phyloP scores from a whole-genome alignment of 805 yeast species.

The Jamesozyma hellenica region DNA sequence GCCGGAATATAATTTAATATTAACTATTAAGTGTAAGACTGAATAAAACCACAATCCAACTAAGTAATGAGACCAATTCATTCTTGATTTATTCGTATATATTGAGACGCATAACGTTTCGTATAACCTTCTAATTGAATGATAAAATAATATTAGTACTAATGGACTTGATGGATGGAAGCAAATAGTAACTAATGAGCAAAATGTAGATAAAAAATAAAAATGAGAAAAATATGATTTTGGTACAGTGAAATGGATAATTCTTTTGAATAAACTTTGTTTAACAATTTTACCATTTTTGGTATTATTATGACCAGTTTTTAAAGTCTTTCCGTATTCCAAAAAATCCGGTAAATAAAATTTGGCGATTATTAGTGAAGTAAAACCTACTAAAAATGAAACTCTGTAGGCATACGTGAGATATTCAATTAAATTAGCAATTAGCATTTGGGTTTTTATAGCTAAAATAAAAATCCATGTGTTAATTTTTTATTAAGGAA shows the following conservation, averaged over 20 bases:
- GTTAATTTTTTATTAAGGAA: too few species aligned
- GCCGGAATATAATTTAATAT: conserved; percentile 20
- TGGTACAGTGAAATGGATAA: conserved; percentile 41
- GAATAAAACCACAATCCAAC: conserved; percentile 55
- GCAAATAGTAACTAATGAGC: conserved; percentile 20
- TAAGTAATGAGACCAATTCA: conserved; percentile 57
- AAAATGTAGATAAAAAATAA: conserved; percentile 37
- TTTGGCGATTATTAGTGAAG: conserved; percentile 29
- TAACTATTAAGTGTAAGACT: conserved; percentile 34
- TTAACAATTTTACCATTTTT: background rate
- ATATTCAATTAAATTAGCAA: background rate
- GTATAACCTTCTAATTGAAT: conserved; percentile 43
- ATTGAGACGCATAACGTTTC: conserved; percentile 46
- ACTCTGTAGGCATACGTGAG: conserved; percentile 5
- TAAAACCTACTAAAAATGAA: conserved; percentile 14
- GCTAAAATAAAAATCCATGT: too few species aligned
- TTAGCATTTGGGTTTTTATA: too few species aligned
- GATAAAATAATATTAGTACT: conserved; percentile 32
- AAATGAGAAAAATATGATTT: conserved; percentile 56
- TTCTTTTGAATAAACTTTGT: conserved; percentile 1
- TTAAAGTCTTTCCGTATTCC: conserved; percentile 38
- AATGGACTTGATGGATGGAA: conserved; percentile 9
- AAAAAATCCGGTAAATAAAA: conserved; percentile 29
- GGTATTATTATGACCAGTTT: conserved; percentile 2
- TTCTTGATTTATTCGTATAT: conserved; percentile 39